Evolutionary conservation across 306 rosid genomes (phyloP).

Genomic region (Hippophae tibetana): DNA sequence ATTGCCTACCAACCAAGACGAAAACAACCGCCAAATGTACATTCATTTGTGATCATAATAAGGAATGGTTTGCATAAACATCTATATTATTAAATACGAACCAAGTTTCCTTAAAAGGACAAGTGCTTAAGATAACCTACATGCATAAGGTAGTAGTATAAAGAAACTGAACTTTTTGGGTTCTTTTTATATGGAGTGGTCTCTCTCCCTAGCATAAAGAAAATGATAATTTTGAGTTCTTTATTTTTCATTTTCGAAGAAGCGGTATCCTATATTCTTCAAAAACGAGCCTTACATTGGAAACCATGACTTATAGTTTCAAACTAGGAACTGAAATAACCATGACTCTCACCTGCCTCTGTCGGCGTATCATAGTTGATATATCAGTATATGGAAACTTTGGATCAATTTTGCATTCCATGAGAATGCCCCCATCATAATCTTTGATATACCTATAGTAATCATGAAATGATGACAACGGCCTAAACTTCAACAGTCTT

Average conservation of each 20-base stretch:
- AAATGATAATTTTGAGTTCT: too few relatives aligned
- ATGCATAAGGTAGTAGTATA: too few relatives aligned
- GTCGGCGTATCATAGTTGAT: constrained; percentile 89
- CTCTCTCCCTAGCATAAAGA: too few relatives aligned
- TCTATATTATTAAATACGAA: too few relatives aligned
- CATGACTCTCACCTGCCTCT: constrained; percentile 59
- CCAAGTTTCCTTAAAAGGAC: too few relatives aligned
- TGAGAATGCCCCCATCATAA: constrained; percentile 90
- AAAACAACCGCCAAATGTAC: constrained; percentile 6
- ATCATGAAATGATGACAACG: constrained; percentile 9
- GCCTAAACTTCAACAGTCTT: constrained; percentile 8
- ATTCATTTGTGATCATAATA: not conserved
- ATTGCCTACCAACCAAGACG: constrained; percentile 51
- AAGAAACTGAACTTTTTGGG: too few relatives aligned
- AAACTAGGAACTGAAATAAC: not conserved
- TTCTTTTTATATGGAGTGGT: too few relatives aligned
- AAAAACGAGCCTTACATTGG: too few relatives aligned
- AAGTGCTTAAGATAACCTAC: too few relatives aligned
- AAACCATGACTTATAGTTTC: not conserved
- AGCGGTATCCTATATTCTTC: too few relatives aligned
- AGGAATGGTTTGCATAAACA: not conserved
- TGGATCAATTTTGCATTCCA: constrained; percentile 97
- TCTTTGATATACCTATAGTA: constrained; percentile 83
- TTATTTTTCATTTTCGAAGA: too few relatives aligned
- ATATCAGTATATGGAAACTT: constrained; percentile 87